Evolutionary conservation across 441 rosid genomes (phyloP), one percentile per base, ranked within the genome.

Genomic region (Biscutella laevigata): DNA sequence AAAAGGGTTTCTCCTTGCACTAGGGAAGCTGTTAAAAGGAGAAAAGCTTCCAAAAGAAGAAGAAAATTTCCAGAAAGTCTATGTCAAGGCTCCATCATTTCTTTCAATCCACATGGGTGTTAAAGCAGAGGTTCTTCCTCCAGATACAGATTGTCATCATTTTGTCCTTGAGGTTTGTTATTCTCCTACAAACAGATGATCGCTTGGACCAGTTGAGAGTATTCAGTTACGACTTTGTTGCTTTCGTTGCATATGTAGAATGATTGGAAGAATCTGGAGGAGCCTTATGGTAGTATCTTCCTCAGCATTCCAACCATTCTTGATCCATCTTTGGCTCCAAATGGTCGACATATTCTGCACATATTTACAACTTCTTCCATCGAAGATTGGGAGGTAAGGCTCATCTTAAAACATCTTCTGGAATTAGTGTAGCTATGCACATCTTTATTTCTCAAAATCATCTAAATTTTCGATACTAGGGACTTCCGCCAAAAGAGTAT

Each of bases 21-120:
- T 60, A 91, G 98, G 96, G 64, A 91, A 91, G 77, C 75, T 85
- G 62, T 72, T 91, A 43, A 88, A 88, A 71, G 81, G 77, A 39
- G 88, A 91, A 77, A 73, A 69, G 34, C 83, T 88, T 67, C 95
- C 96, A 13, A 73, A 80, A 55, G 98, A 85, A 66, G 98, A 91
- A 82, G 83, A 78, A 74, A 83, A 76, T 49, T 91, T 91, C 67
- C 95, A 88, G 69, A 75, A 83, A 66, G 75, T 75, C 49, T 91
- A 91, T 71, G 84, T 86, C 28, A 80, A 88, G 78, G 98, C 98
- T 61, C 98, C 98, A 13, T 92, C 98, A 36, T 92, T 92, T 73
- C 94, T 92, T 65, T 88, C 98, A 50, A 86, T 92, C 69, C 98
- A 88, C 74, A 77, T 92, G 84, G 98, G 94, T 70, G 94, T 88